Base-by-base conservation (phyloP, 108 stramenopile genomes). In the Fistulifera solaris region DNA sequence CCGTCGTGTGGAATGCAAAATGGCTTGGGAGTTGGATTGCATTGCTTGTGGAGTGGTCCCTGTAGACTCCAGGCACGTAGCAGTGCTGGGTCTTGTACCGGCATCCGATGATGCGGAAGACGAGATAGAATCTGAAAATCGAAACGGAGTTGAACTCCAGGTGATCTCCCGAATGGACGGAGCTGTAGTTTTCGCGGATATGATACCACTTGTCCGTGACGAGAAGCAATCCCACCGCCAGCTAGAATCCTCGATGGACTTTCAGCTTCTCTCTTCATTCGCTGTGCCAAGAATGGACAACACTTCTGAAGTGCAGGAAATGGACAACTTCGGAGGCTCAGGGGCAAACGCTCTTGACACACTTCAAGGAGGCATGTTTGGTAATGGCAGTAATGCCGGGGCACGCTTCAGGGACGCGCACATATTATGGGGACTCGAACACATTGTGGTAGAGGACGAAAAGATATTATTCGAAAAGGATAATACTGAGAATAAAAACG, bases 11-110 rank as follows among this genome's bases (percentile, higher is more conserved):
- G 64, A 77, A 38, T 81, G 80, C 49, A 73, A 56, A 21, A 85
- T 85, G 84, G 89, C 89, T n/a, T 91, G 89, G 89, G 82, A 86
- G 50, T 63, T 91, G 48, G 89, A 85, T 57, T 85, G 84, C 59
- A 83, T 85, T 8, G 85, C 85, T 8, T 80, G 78, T 61, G 77
- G 78, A 18, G 85, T 77, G 1, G 78, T 54, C 2, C 89, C 89
- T 10, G 23, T 91, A 40, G 85, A 91, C 67, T 56, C 48, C 44
- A 70, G 76, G 23, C 78, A 87, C 66, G 67, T 85, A 19, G 63
- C 75, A n/a, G 79, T 91, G 11, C 62, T 91, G 53, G 89, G 89
- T 13, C 27, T 83, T 15, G 66, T 82, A 1, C 47, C 68, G 28
- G 65, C 68, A 6, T 40, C 54, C 12, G 63, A 52, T 26, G 38